Evolutionary conservation across 345 rosid species (phyloP).

Genomic region (Mangifera indica): DNA sequence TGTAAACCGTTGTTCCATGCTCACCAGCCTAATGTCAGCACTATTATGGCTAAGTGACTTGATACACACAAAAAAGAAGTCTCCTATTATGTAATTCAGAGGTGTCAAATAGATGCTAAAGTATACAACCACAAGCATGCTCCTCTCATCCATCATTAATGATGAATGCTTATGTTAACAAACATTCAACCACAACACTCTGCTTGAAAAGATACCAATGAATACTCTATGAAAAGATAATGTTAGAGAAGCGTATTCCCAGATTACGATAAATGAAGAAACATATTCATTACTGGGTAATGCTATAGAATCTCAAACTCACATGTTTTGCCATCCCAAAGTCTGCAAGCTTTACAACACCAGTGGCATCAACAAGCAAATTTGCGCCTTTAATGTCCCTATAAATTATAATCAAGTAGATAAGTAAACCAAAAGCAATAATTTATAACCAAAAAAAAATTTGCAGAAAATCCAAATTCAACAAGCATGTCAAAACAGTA

Average conservation of each 20-base stretch:
- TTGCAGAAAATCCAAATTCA: constrained; percentile 1
- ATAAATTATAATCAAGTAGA: constrained; percentile 20
- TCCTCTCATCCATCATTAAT: background rate
- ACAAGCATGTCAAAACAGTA: background rate
- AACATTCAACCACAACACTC: background rate
- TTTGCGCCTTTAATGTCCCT: constrained; percentile 85
- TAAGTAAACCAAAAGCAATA: constrained; percentile 12
- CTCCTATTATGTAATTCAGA: background rate
- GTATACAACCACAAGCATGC: background rate
- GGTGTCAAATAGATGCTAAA: background rate
- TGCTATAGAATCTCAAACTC: constrained; percentile 22
- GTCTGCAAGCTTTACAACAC: constrained; percentile 70
- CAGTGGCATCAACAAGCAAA: constrained; percentile 62
- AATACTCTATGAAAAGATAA: background rate
- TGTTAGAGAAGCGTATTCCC: background rate
- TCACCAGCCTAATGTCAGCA: background rate
- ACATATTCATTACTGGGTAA: no score
- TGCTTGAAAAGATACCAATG: background rate
- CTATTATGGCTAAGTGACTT: no score
- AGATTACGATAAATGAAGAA: no score
- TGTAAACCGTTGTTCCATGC: background rate
- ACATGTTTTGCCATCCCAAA: constrained; percentile 85
- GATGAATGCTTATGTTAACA: background rate
- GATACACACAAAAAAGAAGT: no score
- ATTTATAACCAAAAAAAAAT: constrained; percentile 14